Base-by-base conservation (phyloP, 805 yeast genomes). In the Pichia ethanolica region DNA sequence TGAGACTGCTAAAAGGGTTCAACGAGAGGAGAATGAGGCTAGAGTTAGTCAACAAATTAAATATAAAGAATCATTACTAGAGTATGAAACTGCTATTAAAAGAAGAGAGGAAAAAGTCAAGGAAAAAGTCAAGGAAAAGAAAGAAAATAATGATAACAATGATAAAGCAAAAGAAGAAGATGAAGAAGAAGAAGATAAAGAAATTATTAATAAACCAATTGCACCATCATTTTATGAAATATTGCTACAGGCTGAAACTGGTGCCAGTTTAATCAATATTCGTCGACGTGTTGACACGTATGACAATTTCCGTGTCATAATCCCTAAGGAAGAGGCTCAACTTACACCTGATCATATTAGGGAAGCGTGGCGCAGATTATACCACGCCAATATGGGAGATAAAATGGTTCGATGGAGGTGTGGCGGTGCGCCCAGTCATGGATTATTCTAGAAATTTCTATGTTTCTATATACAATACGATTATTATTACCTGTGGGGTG, bases 291-390 rank as follows among this genome's bases (percentile, higher is more conserved):
- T 35, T 12, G 50, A 50, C 36, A 51, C 60, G 13, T 57, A 49
- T 62, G 39, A 48, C 51, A 32, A 46, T 61, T 35, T 36, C 20
- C 25, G 32, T 9, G 30, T 38, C 7, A 39, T 35, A 8, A 25
- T 32, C 7, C 68, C 68, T 20, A 53, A 54, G 39, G 67, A 64
- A 14, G 62, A 70, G 39, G 73, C 73, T 44, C 96, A 96, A 1
- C 64, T 90, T 42, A 71, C 79, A 35, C 96, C 97, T 0, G 89
- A 86, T 52, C 95, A 90, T 61, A 74, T 90, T 32, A 68, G 95
- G 27, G 42, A 42, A 46, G 46, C 42, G 41, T 42, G 52, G 52
- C 44, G 46, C 25, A 35, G 46, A 28, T 20, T 37, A 11, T 5
- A 25, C 33, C 26, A 25, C 11, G 45, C 38, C 20, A 7, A 20